Conservation (phyloP, 2,329 filamentous ascomycete species). For the Raffaelea deltoideospora region DNA sequence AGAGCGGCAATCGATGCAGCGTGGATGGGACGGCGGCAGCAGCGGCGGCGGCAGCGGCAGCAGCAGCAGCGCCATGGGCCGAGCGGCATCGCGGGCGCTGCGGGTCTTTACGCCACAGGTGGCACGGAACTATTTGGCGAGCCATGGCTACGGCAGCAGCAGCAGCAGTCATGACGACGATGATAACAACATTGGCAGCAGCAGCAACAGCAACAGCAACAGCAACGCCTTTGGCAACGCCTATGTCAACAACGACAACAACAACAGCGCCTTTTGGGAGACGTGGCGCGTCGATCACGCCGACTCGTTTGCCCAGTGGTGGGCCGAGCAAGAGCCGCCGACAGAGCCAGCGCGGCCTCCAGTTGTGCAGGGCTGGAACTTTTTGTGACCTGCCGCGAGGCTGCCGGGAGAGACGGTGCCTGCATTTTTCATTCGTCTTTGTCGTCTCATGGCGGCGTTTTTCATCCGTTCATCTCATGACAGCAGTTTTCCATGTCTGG, state of each 20-base stretch:
- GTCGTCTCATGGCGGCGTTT: background rate
- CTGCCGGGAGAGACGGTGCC: background rate
- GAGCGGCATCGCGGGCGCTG: background rate
- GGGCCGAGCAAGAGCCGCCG: constrained; percentile 5
- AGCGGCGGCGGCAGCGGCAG: background rate
- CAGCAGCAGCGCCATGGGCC: background rate
- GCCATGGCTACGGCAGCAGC: too few species aligned
- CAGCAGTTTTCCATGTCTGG: too few species aligned
- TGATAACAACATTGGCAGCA: background rate
- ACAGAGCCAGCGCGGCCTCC: constrained; percentile 3
- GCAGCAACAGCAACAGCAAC: background rate
- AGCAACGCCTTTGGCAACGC: background rate
- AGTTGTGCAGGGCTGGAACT: constrained; percentile 1
- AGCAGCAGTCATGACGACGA: too few species aligned
- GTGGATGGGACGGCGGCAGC: too few species aligned
- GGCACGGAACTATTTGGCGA: too few species aligned
- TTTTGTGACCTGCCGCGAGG: too few species aligned
- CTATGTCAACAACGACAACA: background rate
- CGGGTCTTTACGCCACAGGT: background rate
- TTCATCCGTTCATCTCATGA: too few species aligned
- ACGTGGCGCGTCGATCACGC: constrained; percentile 1
- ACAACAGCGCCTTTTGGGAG: constrained; percentile 3
- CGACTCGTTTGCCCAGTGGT: constrained; percentile 4
- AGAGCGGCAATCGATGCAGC: too few species aligned
- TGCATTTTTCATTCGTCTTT: background rate